These are phyloP conservation scores for Fusarium tuaranense DNA, from an alignment of 2,329 filamentous ascomycete genomes.

Conservation along the genomic window DNA sequence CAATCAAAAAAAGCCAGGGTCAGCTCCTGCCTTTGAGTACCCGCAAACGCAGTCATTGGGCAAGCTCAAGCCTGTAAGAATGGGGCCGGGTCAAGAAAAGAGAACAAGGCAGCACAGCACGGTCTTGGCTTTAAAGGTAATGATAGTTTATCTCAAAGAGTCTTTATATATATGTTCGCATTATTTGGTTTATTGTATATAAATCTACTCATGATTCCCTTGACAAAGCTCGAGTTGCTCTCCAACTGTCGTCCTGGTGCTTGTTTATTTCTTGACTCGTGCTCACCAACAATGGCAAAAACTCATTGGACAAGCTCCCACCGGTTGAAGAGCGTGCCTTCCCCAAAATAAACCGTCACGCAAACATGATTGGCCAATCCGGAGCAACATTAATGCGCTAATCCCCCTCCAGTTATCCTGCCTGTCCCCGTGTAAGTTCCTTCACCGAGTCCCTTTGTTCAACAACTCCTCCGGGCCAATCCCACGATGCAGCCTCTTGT, in stretches of 20 bases:
- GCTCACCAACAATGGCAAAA: neutral
- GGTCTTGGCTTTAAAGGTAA: no score
- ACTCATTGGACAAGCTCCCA: neutral
- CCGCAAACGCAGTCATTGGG: constrained; percentile 8
- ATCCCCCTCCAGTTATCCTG: neutral
- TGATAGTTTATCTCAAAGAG: no score
- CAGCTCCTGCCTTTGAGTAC: constrained; percentile 23
- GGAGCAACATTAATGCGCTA: constrained; percentile 35
- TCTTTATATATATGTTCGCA: neutral
- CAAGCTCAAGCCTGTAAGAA: neutral
- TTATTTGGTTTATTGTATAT: neutral
- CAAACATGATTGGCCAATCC: constrained; percentile 14
- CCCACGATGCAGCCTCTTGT: constrained; percentile 22
- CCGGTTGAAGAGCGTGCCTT: neutral
- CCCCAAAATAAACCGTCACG: neutral
- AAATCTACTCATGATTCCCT: neutral
- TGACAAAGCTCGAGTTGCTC: neutral
- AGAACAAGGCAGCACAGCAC: no score
- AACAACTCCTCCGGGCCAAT: constrained; percentile 23
- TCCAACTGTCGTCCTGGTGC: neutral
- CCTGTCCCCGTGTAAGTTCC: constrained; percentile 32
- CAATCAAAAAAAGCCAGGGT: constrained; percentile 34
- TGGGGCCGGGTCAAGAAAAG: neutral
- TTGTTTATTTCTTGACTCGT: neutral
- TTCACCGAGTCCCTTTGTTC: constrained; percentile 34